Percentiles rank a stretch among this genome's conserved stretches.
These are phyloP conservation scores for Cenchrus fungigraminus DNA, from an alignment of 176 grass and related monocot species.

Conservation along the genomic window DNA sequence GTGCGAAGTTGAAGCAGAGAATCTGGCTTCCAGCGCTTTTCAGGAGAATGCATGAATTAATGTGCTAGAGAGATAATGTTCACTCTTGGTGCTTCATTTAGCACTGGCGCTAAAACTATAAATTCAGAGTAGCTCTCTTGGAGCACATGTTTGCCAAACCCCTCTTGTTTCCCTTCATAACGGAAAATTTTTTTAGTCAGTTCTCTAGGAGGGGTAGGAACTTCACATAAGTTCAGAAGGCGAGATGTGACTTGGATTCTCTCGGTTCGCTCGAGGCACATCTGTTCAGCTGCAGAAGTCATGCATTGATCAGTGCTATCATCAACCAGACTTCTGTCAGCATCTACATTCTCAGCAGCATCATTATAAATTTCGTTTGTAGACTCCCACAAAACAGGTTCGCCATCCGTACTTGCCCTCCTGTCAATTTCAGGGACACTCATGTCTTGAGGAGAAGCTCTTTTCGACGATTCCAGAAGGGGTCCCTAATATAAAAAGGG, in stretches of 20 bases:
- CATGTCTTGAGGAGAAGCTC: neutral
- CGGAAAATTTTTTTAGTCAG: neutral
- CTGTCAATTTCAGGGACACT: neutral
- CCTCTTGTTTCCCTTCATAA: neutral
- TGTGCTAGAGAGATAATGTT: neutral
- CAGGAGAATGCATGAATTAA: neutral
- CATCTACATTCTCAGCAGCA: accelerated
- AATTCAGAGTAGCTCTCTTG: neutral
- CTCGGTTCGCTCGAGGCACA: neutral
- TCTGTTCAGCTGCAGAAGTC: neutral
- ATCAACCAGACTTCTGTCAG: neutral
- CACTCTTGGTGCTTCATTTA: neutral
- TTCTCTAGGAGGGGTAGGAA: neutral
- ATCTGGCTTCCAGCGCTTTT: neutral
- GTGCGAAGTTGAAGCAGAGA: neutral
- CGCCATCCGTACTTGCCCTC: neutral
- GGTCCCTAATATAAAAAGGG: neutral
- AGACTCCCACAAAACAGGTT: neutral
- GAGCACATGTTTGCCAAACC: neutral
- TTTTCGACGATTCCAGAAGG: neutral
- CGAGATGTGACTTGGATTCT: neutral
- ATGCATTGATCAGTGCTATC: neutral
- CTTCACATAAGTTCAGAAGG: neutral
- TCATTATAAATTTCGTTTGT: neutral
- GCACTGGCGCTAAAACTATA: neutral